Conservation (phyloP, 495 filamentous ascomycete species). For the Aspergillus homomorphus region DNA sequence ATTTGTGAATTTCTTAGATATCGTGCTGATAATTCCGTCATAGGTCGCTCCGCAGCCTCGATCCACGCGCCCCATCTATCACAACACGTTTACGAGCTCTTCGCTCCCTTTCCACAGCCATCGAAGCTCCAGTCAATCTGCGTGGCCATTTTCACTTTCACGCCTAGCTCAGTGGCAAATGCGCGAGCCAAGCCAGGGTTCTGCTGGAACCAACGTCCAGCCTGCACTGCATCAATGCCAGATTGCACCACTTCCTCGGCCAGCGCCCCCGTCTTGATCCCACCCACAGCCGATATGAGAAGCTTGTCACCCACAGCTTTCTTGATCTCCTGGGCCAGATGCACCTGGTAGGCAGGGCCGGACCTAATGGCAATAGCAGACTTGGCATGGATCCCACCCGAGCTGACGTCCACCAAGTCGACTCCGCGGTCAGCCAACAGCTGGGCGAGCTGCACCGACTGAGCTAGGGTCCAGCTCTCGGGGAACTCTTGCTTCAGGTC, state of each 20-base stretch:
- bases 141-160: constrained; percentile 55
- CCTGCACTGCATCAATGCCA: constrained; percentile 45
- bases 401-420: constrained; percentile 57
- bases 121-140: constrained; percentile 56
- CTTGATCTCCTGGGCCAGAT: constrained; percentile 45
- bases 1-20: no score
- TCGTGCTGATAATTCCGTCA: no score
- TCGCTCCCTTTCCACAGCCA: constrained; percentile 8
- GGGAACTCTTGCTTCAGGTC: constrained; percentile 31
- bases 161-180: constrained; percentile 60
- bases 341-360: constrained; percentile 44
- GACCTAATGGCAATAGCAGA: constrained; percentile 52
- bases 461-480: constrained; percentile 50
- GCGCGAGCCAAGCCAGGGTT: constrained; percentile 61
- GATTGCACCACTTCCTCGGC: constrained; percentile 46
- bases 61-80: no score
- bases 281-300: constrained; percentile 49
- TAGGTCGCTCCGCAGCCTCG: no score
- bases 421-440: constrained; percentile 48
- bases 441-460: constrained; percentile 44
- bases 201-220: constrained; percentile 56
- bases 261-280: constrained; percentile 44
- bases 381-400: constrained; percentile 50
- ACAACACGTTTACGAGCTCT: neutral
- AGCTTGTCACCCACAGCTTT: constrained; percentile 44